Base-by-base conservation (phyloP, 352 stramenopile genomes). In the Phytophthora kernoviae region DNA sequence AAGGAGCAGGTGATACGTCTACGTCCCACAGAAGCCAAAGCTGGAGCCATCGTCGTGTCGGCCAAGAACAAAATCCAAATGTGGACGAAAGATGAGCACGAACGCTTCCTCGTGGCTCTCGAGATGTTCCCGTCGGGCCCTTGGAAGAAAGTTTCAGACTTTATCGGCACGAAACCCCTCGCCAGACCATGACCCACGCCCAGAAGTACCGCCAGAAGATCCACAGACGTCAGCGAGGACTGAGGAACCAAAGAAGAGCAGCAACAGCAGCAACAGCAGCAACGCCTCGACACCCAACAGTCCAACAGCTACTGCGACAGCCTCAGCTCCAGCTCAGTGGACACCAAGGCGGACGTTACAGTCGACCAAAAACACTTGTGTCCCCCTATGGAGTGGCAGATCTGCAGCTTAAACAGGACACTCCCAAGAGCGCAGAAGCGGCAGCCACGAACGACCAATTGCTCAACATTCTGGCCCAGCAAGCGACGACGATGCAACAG, bases 121-220 rank as follows among this genome's bases (percentile, higher is more conserved):
- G 83, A 96, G 58, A 90, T 90, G 80, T 96, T 82, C 70, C 87
- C 87, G 0, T 78, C 81, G 5, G 87, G 87, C 5, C 87, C 87
- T 12, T 96, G 87, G 87, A 93, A 94, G 70, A 89, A 87, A 26
- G 83, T 96, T n/a, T 80, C 85, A 3, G 84, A 91, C 40, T 81
- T 88, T 59, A 90, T 96, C 41, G 81, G 84, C 49, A 93, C 86
- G 9, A 93, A 94, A 95, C 86, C 5, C 81, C 94, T 7, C 90
- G 96, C 17, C 97, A 99, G 73, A 98, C 98, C 32, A 93, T 93
- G 84, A 93, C 84, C 0, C 84, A 93, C 53, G 84, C 84, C 39
- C 84, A 93, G 27, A 93, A 93, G 69, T 93, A 93, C 65, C 81
- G 84, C 14, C 84, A 93, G 57, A 93, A 93, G 72, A 91, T 91